Percentiles rank a stretch among this genome's conserved stretches.
phyloP scores from a whole-genome alignment of 371 early-diverging fungal species.

The Mucor circinelloides region DNA sequence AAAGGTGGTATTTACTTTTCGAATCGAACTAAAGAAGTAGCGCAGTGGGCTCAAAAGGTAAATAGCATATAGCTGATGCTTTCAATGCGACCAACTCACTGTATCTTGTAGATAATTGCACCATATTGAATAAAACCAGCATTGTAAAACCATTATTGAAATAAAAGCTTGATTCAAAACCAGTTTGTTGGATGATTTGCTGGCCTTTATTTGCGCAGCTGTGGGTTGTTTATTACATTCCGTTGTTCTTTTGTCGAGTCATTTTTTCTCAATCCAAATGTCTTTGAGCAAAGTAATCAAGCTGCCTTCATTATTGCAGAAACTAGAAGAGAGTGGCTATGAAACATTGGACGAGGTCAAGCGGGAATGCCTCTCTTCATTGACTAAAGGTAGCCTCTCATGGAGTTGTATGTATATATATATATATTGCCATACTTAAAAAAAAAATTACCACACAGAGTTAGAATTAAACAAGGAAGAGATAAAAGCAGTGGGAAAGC shows the following conservation, averaged over 20 bases:
- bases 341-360: conserved; percentile 26
- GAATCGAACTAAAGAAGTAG: neutral
- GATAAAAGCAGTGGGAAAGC: neutral
- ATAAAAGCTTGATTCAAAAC: neutral
- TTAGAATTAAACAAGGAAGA: conserved; percentile 17
- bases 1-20: neutral
- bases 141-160: neutral
- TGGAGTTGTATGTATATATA: neutral
- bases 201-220: neutral
- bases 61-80: neutral
- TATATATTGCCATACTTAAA: neutral
- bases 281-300: neutral
- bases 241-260: neutral
- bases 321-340: conserved; percentile 30
- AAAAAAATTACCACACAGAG: conserved; percentile 1
- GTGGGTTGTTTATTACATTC: neutral
- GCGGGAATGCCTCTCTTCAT: neutral
- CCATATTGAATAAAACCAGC: neutral
- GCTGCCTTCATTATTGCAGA: conserved; percentile 15
- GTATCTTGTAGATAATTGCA: neutral
- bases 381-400: neutral
- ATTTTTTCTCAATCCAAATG: neutral
- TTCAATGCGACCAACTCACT: neutral
- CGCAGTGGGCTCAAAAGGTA: neutral
- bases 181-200: no score